Percentiles rank a stretch among this genome's conserved stretches.
Evolutionary conservation across 2,329 filamentous ascomycete genomes (phyloP).

Genomic region (Alternaria metachromatica): DNA sequence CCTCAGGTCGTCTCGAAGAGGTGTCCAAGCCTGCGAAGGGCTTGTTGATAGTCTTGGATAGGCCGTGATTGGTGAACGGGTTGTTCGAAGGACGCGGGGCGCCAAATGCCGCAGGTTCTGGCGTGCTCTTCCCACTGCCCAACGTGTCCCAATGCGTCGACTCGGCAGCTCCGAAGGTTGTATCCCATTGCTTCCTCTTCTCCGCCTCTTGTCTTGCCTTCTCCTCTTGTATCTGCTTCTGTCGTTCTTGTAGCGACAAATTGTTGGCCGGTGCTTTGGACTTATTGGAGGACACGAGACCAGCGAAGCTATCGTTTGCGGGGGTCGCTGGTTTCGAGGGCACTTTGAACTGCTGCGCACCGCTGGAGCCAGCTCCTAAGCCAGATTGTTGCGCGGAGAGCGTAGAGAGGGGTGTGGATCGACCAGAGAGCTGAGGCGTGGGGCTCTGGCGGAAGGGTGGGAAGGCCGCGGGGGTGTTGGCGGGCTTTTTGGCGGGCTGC

Average conservation of each 20-base stretch:
- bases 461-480: conserved; percentile 38
- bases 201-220: conserved; percentile 79
- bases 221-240: conserved; percentile 76
- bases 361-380: conserved; percentile 35
- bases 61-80: conserved; percentile 30
- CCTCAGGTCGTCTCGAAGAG: conserved; percentile 33
- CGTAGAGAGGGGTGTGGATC: conserved; percentile 47
- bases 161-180: conserved; percentile 73
- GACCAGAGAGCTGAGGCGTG: conserved; percentile 50
- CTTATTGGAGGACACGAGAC: conserved; percentile 69
- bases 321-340: conserved; percentile 60
- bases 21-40: conserved; percentile 47
- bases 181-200: conserved; percentile 72
- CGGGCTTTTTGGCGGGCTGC: conserved; percentile 36
- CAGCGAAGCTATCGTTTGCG: conserved; percentile 76
- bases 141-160: conserved; percentile 78
- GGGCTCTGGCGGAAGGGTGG: conserved; percentile 47
- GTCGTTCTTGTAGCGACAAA: conserved; percentile 70
- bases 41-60: conserved; percentile 48
- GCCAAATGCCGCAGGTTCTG: conserved; percentile 49
- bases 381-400: conserved; percentile 51
- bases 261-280: conserved; percentile 69
- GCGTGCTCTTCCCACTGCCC: conserved; percentile 61
- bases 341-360: conserved; percentile 54
- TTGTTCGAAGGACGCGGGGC: conserved; percentile 30